Base-by-base conservation (phyloP, 331 rosid species). In the Malus hybrid region DNA sequence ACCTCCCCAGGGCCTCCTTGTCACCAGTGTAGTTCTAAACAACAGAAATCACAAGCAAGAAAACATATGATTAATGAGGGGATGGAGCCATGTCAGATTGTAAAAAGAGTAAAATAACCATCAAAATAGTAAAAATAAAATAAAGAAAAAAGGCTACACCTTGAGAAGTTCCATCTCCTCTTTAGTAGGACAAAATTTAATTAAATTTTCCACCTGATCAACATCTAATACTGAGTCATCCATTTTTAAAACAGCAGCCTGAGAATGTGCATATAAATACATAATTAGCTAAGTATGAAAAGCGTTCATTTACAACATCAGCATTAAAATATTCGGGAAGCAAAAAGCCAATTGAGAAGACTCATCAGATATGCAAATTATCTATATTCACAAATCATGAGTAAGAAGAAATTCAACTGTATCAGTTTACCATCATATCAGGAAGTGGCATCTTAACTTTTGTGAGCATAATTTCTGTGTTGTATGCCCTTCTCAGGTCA, bases 391-490 rank as follows among this genome's bases (percentile, higher is more conserved):
- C 69, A 65, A 36, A 75, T 74, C 59, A 73, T 8, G 24, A 71
- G 18, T 6, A 74, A 57, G 16, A 31, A 42, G 42, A 78, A 33
- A 39, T 36, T 67, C 42, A 29, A 24, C 36, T 24, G 56, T 36
- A 7, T 31, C 65, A 75, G 74, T 93, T 88, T 88, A 95, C 99
- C 99, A 95, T 90, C 97, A 95, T 92, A 83, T 95, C 99, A 78
- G 99, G 83, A 75, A 95, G 99, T 24, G 98, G 97, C 98, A 95
- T 95, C 94, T 93, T 92, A 84, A 95, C 98, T 93, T 95, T 92
- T 52, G 99, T 92, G 76, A 92, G 99, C 99, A 95, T 95, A 82
- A 95, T 95, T 87, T 95, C 99, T 73, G 98, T 92, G 82, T 95
- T 95, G 77, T 95, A 86, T 61, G 98, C 99, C 88, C 99, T 88